These are phyloP conservation scores for Lotus japonicus DNA, from an alignment of 306 rosid genomes.

Conservation along the genomic window DNA sequence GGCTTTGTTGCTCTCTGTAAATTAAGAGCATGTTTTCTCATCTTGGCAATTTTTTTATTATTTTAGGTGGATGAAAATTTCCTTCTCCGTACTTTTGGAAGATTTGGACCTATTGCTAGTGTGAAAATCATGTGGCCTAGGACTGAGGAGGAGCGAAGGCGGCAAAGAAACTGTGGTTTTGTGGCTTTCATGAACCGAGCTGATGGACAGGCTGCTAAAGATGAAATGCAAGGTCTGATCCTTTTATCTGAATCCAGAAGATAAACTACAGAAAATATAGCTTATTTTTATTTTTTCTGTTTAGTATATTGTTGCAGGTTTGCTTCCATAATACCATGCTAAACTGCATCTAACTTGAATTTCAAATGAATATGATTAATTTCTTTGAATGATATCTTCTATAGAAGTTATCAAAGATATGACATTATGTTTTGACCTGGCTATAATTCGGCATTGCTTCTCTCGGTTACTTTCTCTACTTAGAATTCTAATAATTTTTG, in stretches of 20 bases:
- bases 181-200: slow-evolving; percentile 99
- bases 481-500: slow-evolving; percentile 2
- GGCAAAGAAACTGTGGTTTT: slow-evolving; percentile 99
- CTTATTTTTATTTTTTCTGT: neutral
- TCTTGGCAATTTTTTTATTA: slow-evolving; percentile 1
- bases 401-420: neutral
- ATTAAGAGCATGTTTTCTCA: slow-evolving; percentile 20
- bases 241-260: slow-evolving; percentile 5
- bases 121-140: slow-evolving; percentile 99
- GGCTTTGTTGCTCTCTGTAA: slow-evolving; percentile 1
- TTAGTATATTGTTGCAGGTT: neutral
- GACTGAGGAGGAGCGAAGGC: slow-evolving; percentile 96
- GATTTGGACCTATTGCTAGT: slow-evolving; percentile 99
- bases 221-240: slow-evolving; percentile 94
- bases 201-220: slow-evolving; percentile 99
- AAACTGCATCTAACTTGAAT: slow-evolving; percentile 9
- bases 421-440: neutral
- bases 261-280: neutral
- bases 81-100: slow-evolving; percentile 96
- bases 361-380: neutral
- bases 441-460: neutral
- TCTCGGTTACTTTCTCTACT: neutral
- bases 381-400: slow-evolving; percentile 10
- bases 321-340: neutral
- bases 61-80: slow-evolving; percentile 95